Evolutionary conservation across 2,329 filamentous ascomycete genomes (phyloP).

Genomic region (Ceratocystiopsis sp.): DNA sequence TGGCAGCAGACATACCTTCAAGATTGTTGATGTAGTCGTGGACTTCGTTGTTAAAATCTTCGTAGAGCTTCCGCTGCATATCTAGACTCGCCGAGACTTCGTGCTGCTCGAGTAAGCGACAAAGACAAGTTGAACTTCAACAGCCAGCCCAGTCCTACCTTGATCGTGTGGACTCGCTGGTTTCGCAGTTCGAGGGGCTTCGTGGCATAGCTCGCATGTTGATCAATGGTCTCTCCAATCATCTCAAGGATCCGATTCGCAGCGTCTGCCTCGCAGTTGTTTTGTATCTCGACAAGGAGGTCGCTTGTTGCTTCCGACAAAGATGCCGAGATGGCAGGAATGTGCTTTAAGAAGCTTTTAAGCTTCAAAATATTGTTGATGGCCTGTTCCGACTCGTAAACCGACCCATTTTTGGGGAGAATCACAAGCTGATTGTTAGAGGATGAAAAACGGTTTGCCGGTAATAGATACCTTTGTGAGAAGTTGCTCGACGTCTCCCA

Average conservation of each 20-base stretch:
- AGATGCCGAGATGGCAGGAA: constrained; percentile 50
- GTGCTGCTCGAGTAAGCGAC: neutral
- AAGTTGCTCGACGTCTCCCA: constrained; percentile 64
- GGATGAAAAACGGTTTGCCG: too few species aligned
- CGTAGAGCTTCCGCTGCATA: constrained; percentile 54
- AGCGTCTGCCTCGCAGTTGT: constrained; percentile 49
- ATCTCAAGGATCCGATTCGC: constrained; percentile 42
- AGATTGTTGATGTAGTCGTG: constrained; percentile 37
- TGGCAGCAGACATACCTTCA: constrained; percentile 29
- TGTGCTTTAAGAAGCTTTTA: constrained; percentile 58
- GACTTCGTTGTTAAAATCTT: constrained; percentile 66
- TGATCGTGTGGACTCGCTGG: constrained; percentile 80
- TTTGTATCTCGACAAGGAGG: constrained; percentile 50
- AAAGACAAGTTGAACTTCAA: too few species aligned
- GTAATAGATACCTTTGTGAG: constrained; percentile 44
- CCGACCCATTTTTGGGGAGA: constrained; percentile 44
- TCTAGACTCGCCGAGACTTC: constrained; percentile 8
- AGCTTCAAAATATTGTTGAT: constrained; percentile 78
- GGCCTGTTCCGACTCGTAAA: constrained; percentile 58
- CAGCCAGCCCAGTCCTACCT: constrained; percentile 23
- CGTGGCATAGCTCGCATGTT: constrained; percentile 62
- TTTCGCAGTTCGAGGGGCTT: constrained; percentile 74
- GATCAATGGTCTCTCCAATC: constrained; percentile 58
- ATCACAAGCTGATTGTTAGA: constrained; percentile 46
- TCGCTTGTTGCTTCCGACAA: constrained; percentile 46